Evolutionary conservation across 306 rosid genomes (phyloP).

Genomic region (Sophora flavescens): DNA sequence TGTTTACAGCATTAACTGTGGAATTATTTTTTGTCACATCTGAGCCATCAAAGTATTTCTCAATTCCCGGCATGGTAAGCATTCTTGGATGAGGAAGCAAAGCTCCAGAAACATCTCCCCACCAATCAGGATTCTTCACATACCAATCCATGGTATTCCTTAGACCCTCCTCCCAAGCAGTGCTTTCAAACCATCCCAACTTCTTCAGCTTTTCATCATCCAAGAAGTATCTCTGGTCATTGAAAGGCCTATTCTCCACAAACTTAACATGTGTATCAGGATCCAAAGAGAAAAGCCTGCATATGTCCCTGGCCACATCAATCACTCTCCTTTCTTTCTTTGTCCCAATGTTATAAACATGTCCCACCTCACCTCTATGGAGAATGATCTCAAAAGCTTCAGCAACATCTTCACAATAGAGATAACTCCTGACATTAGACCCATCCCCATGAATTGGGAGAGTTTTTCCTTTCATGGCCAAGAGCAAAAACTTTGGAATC

Average conservation of each 20-base stretch:
- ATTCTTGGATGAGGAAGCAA: conserved; percentile 67
- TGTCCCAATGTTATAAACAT: conserved; percentile 52
- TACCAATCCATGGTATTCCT: conserved; percentile 60
- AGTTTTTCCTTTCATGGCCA: conserved; percentile 49
- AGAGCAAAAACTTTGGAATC: conserved; percentile 52
- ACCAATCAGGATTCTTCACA: conserved; percentile 58
- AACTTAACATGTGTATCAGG: conserved; percentile 36
- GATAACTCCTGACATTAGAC: conserved; percentile 51
- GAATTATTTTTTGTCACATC: conserved; percentile 6
- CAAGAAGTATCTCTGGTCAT: conserved; percentile 52
- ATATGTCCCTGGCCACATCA: conserved; percentile 51
- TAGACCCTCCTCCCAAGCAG: conserved; percentile 59
- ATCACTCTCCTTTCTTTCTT: conserved; percentile 49
- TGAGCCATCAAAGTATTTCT: conserved; percentile 27
- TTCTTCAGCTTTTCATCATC: conserved; percentile 56
- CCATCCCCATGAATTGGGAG: conserved; percentile 56
- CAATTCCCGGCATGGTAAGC: conserved; percentile 55
- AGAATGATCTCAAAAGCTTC: conserved; percentile 54
- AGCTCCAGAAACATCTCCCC: conserved; percentile 69
- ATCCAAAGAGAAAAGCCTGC: conserved; percentile 45
- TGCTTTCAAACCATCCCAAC: conserved; percentile 56
- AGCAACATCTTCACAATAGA: conserved; percentile 55
- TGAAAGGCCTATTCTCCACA: conserved; percentile 55
- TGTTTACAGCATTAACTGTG: conserved; percentile 22
- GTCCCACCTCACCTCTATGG: conserved; percentile 51